Evolutionary conservation across 208 protist species (phyloP), one percentile per base, ranked within the genome.

Genomic region (Trypanosoma lewisi): DNA sequence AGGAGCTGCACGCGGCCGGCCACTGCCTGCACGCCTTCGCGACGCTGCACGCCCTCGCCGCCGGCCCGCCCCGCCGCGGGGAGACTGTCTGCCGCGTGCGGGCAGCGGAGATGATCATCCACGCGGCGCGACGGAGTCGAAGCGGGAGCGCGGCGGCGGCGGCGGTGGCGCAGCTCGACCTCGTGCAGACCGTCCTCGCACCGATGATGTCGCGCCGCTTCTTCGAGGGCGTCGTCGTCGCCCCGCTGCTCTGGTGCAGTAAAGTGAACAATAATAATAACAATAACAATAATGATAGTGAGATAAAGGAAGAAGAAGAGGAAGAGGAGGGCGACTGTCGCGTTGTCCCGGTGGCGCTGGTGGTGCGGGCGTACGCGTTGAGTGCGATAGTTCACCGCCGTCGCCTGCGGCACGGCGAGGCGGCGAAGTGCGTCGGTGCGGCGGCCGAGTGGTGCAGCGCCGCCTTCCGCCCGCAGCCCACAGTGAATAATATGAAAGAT

Each of bases 101-200:
- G 31, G 82, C 82, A 0, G 82, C 70, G 0, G 82, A 88, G 55
- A 80, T 77, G 33, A 44, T 70, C 31, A 44, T n/a, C 0, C 36
- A 39, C 11, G 41, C 41, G 0, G 12, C 63, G 14, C 4, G 12
- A n/a, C 1, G 41, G n/a, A 41, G 11, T 30, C 7, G 33, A 25
- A 17, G 23, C 25, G 5, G 48, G n/a, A 63, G 36, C 61, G 65
- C 42, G 9, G 11, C 44, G 9, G 47, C 53, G 23, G 66, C 71
- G 8, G 56, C 63, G 0, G 68, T 71, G 33, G 75, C 77, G 11
- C 57, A 51, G 16, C 45, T 84, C 9, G 73, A 82, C 54, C 68
- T 88, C n/a, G 78, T 58, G n/a, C 69, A 88, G 44, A 70, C 73
- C 44, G 67, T 88, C 2, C 50, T 88, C 7, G 47, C 77, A 0